These are phyloP conservation scores for Nidularia pulvinata DNA, from an alignment of 768 basidiomycete genomes.

Conservation along the genomic window DNA sequence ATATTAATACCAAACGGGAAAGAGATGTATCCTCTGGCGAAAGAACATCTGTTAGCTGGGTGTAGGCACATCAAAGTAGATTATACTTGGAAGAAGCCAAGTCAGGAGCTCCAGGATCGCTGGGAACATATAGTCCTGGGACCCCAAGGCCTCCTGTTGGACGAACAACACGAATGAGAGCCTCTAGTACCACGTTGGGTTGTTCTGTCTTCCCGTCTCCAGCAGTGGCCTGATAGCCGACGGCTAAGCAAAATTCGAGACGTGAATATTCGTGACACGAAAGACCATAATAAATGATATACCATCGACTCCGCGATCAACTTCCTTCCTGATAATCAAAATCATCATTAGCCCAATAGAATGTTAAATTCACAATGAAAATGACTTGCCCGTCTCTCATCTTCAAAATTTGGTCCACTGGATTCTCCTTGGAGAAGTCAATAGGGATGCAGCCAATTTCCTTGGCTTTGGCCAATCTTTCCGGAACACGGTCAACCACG, in stretches of 20 bases:
- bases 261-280: not conserved
- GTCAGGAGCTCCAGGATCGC: slow-evolving; percentile 56
- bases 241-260: slow-evolving; percentile 25
- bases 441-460: slow-evolving; percentile 52
- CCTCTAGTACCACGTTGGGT: slow-evolving; percentile 52
- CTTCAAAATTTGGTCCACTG: slow-evolving; percentile 46
- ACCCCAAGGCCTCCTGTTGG: slow-evolving; percentile 59
- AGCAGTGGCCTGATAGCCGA: slow-evolving; percentile 55
- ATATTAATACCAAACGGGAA: slow-evolving; percentile 49
- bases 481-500: slow-evolving; percentile 55
- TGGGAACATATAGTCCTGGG: slow-evolving; percentile 56
- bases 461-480: slow-evolving; percentile 49
- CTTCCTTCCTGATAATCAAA: slow-evolving; percentile 30
- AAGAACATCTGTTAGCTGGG: not conserved
- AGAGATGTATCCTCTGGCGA: slow-evolving; percentile 42
- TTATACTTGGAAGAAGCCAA: slow-evolving; percentile 45
- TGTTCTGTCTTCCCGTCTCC: slow-evolving; percentile 55
- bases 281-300: not conserved
- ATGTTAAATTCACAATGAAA: not conserved
- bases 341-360: not conserved
- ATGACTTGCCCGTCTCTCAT: slow-evolving; percentile 37
- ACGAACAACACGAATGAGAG: slow-evolving; percentile 48
- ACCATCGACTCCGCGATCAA: slow-evolving; percentile 54
- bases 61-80: not conserved
- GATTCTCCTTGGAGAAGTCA: slow-evolving; percentile 44